Base-by-base conservation (phyloP, 768 basidiomycete species). In the Pleurotus tuoliensis region DNA sequence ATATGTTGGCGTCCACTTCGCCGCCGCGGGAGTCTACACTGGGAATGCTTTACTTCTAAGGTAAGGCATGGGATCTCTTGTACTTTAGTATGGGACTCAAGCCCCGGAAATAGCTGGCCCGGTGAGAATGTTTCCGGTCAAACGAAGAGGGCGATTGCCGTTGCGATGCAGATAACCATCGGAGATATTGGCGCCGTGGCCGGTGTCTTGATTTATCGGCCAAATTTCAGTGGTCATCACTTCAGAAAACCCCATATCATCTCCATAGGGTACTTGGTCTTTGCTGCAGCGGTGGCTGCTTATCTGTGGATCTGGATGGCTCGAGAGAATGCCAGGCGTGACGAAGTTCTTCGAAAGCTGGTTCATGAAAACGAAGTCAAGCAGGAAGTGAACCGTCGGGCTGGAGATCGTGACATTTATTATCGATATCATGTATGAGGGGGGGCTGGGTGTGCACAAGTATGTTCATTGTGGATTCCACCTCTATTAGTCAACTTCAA, bases 51-150 rank as follows among this genome's bases (percentile, higher is more conserved):
- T 84, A 8, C 69, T 86, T 37, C 65, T 86, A 15, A 82, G 81
- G 82, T 78, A 24, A 20, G 24, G 64, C 48, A 20, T 24, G 18
- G n/a, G 41, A 49, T 44, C 11, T 8, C 46, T n/a, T 54, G 25
- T 13, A 20, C 39, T n/a, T 24, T 5, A 11, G 27, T 25, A 45
- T 37, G 46, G 3, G 18, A n/a, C 30, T 30, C 16, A 37, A 13
- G 20, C 13, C 9, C 25, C 47, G n/a, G 12, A 55, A 20, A 24
- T 59, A 76, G 78, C 54, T 86, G 85, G 82, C 82, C 83, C 0
- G 75, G 79, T 15, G 84, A 87, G 66, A 86, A 86, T 59, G 82
- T 87, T n/a, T 83, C 83, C 11, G 81, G 79, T 9, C 84, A 86
- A 61, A 86, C 84, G 3, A 86, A 86, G 64, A 77, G 85, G 11